Conservation (phyloP, 2,329 filamentous ascomycete genomes). For the Cordyceps sp. region DNA sequence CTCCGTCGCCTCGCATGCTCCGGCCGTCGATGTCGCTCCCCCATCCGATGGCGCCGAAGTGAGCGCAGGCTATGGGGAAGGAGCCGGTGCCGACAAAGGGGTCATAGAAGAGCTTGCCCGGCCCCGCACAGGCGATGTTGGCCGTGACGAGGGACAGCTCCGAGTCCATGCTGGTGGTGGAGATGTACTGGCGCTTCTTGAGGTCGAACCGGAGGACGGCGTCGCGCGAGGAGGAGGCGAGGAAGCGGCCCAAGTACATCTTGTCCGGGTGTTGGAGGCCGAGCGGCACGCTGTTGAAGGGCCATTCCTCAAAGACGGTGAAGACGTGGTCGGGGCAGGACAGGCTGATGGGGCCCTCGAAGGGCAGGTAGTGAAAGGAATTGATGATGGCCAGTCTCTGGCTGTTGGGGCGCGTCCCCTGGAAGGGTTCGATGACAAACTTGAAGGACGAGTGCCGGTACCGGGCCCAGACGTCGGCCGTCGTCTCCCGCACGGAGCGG, state of each 20-base stretch:
- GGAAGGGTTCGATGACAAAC: constrained; percentile 72
- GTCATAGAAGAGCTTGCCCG: constrained; percentile 80
- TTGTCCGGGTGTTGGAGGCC: constrained; percentile 34
- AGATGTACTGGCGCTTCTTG: constrained; percentile 87
- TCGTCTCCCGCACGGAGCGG: constrained; percentile 38
- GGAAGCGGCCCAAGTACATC: constrained; percentile 55
- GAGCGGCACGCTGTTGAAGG: constrained; percentile 30
- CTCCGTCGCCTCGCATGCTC: constrained; percentile 60
- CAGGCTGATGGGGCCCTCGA: constrained; percentile 66
- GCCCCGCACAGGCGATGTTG: constrained; percentile 69
- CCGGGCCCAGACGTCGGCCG: constrained; percentile 45
- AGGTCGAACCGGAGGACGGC: constrained; percentile 63
- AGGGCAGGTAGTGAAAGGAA: constrained; percentile 60
- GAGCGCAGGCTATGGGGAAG: constrained; percentile 76
- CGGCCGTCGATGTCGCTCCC: constrained; percentile 91
- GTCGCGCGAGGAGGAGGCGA: constrained; percentile 51
- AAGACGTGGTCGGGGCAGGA: constrained; percentile 58
- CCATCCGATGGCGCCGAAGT: constrained; percentile 71
- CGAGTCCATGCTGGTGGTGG: constrained; percentile 93
- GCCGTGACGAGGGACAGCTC: constrained; percentile 84
- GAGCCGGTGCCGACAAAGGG: constrained; percentile 93
- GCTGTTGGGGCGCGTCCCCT: constrained; percentile 46
- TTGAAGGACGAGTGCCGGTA: constrained; percentile 60
- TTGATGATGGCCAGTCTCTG: constrained; percentile 65
- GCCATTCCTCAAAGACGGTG: constrained; percentile 70